phyloP scores from a whole-genome alignment of 192 early-diverging fungal species.

The Podila verticillata region DNA sequence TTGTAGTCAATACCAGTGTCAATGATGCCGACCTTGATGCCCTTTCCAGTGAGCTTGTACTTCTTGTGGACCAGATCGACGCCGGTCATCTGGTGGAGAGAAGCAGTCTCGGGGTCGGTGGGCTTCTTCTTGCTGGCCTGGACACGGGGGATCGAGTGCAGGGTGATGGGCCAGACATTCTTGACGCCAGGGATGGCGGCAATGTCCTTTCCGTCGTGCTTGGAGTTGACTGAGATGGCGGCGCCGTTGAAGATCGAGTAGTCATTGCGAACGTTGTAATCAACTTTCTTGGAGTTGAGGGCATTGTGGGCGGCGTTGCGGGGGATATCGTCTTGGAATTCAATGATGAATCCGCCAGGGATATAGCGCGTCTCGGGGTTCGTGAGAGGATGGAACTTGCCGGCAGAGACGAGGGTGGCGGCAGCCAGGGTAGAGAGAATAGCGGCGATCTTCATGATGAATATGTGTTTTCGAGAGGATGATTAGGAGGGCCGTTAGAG shows the following conservation, averaged over 20 bases:
- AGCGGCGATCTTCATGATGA: constrained; percentile 27
- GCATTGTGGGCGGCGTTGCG: constrained; percentile 14
- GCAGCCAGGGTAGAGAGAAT: constrained; percentile 37
- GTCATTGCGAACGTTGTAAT: constrained; percentile 53
- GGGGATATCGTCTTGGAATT: constrained; percentile 17
- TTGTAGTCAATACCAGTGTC: constrained; percentile 66
- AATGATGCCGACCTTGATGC: constrained; percentile 65
- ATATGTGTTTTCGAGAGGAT: background rate
- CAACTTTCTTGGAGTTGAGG: constrained; percentile 23
- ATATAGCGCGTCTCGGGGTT: constrained; percentile 7
- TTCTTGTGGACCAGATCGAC: constrained; percentile 47
- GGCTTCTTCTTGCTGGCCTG: constrained; percentile 17
- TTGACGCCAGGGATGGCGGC: constrained; percentile 40
- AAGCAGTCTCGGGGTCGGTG: constrained; percentile 27
- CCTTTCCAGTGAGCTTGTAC: constrained; percentile 49
- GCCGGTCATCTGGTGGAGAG: constrained; percentile 56
- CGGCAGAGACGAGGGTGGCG: constrained; percentile 30
- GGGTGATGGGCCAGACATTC: constrained; percentile 58
- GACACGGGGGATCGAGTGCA: constrained; percentile 24
- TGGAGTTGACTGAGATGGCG: constrained; percentile 49
- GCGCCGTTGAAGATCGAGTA: constrained; percentile 58
- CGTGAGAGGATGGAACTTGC: constrained; percentile 16
- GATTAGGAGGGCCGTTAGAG: too few species aligned
- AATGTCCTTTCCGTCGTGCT: constrained; percentile 30
- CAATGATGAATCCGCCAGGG: constrained; percentile 26